A percentile compares a stretch with the other conserved stretches of the same genome.
Evolutionary conservation across 1,284 basidiomycete species (phyloP).

Genomic region (Mycena citricolor): DNA sequence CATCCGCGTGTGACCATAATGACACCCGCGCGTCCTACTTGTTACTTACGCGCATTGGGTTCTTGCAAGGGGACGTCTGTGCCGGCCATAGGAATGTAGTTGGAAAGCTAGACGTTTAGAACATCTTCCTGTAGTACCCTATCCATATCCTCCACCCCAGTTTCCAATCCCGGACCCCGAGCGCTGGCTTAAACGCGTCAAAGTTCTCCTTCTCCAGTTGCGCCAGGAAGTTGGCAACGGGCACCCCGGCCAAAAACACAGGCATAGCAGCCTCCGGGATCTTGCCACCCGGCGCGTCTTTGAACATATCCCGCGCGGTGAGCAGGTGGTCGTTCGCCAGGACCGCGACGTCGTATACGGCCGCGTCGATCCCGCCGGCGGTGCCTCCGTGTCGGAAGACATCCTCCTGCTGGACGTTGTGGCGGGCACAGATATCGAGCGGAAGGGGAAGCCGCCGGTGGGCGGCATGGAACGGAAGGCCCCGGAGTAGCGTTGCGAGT

Average conservation of each 20-base stretch:
- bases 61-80: too few species aligned
- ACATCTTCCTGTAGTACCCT: conserved; percentile 58
- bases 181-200: conserved; percentile 73
- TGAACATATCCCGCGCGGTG: conserved; percentile 80
- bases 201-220: conserved; percentile 80
- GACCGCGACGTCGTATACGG: conserved; percentile 88
- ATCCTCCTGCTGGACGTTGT: conserved; percentile 84
- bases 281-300: conserved; percentile 55
- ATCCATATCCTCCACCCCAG: conserved; percentile 87
- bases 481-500: conserved; percentile 72
- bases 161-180: conserved; percentile 81
- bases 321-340: conserved; percentile 89
- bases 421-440: conserved; percentile 77
- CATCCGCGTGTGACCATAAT: too few species aligned
- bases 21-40: too few species aligned
- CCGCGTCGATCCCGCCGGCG: conserved; percentile 68
- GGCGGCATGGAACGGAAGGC: conserved; percentile 73
- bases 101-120: too few species aligned
- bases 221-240: conserved; percentile 71
- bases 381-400: conserved; percentile 72
- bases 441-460: conserved; percentile 81
- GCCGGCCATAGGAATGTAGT: too few species aligned
- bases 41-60: too few species aligned
- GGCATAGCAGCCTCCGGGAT: conserved; percentile 71
- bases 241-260: conserved; percentile 79